phyloP scores from a whole-genome alignment of 2,329 filamentous ascomycete species.

The Sporothrix sp. region DNA sequence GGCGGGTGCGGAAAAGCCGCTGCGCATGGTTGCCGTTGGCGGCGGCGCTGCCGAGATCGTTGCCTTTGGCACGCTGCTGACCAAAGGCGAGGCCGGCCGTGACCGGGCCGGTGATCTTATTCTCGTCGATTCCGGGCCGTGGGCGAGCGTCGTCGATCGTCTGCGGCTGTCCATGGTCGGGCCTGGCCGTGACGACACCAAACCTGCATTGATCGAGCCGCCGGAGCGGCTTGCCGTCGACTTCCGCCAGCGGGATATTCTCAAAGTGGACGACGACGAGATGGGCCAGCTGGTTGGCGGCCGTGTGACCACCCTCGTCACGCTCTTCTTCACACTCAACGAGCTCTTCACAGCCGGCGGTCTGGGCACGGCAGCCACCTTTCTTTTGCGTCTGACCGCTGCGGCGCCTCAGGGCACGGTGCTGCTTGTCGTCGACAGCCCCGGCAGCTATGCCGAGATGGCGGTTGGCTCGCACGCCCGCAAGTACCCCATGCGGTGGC shows the following conservation, averaged over 20 bases:
- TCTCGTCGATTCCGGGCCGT: slow-evolving; percentile 76
- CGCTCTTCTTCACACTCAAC: slow-evolving; percentile 88
- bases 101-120: slow-evolving; percentile 35
- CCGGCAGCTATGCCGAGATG: slow-evolving; percentile 84
- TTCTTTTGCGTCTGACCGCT: slow-evolving; percentile 61
- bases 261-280: slow-evolving; percentile 30
- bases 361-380: slow-evolving; percentile 60
- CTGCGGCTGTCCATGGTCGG: slow-evolving; percentile 43
- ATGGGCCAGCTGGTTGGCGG: slow-evolving; percentile 26
- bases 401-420: slow-evolving; percentile 49
- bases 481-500: slow-evolving; percentile 87
- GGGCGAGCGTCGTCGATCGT: slow-evolving; percentile 52
- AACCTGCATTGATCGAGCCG: slow-evolving; percentile 36
- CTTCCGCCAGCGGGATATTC: slow-evolving; percentile 41
- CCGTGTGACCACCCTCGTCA: slow-evolving; percentile 48
- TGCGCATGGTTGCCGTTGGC: slow-evolving; percentile 29
- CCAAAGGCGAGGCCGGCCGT: slow-evolving; percentile 12
- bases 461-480: slow-evolving; percentile 52
- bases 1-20: slow-evolving; percentile 1
- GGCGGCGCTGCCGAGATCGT: slow-evolving; percentile 54
- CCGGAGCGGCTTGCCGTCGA: slow-evolving; percentile 27
- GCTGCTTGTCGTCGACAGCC: slow-evolving; percentile 82
- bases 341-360: slow-evolving; percentile 79
- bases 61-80: slow-evolving; percentile 39
- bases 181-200: slow-evolving; percentile 30